These are phyloP conservation scores for Trichodelitschia bisporula DNA, from an alignment of 495 filamentous ascomycete species.

Conservation along the genomic window DNA sequence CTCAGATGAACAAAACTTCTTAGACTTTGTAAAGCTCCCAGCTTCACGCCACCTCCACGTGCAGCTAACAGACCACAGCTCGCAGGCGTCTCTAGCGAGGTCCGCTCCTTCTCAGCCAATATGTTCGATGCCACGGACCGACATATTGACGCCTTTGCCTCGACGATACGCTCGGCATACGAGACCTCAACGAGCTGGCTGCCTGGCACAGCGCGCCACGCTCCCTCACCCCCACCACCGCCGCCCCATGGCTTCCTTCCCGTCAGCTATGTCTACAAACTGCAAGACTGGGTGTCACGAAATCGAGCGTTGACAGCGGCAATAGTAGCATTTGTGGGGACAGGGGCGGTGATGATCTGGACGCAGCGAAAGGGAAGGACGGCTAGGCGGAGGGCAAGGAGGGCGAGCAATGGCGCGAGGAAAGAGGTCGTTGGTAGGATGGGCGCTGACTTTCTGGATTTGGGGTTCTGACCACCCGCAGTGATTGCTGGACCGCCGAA, in stretches of 20 bases:
- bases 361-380: constrained; percentile 30
- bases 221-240: constrained; percentile 18
- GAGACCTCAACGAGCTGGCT: no score
- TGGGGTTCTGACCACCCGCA: constrained; percentile 2
- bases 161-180: constrained; percentile 29
- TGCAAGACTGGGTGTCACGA: constrained; percentile 33
- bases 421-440: constrained; percentile 54
- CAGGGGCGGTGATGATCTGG: constrained; percentile 38
- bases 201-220: constrained; percentile 42
- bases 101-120: constrained; percentile 34
- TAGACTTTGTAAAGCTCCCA: no score
- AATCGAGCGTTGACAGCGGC: constrained; percentile 48
- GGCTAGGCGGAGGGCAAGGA: constrained; percentile 47
- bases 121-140: constrained; percentile 57
- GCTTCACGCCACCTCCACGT: no score
- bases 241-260: constrained; percentile 22
- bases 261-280: constrained; percentile 13
- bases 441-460: background rate
- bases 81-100: constrained; percentile 43
- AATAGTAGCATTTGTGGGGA: constrained; percentile 40
- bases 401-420: constrained; percentile 60
- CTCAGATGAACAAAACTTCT: no score
- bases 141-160: constrained; percentile 45
- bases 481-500: constrained; percentile 64
- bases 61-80: no score